Base-by-base conservation (phyloP, 208 protist genomes). In the Blastocrithidia nonstop region DNA sequence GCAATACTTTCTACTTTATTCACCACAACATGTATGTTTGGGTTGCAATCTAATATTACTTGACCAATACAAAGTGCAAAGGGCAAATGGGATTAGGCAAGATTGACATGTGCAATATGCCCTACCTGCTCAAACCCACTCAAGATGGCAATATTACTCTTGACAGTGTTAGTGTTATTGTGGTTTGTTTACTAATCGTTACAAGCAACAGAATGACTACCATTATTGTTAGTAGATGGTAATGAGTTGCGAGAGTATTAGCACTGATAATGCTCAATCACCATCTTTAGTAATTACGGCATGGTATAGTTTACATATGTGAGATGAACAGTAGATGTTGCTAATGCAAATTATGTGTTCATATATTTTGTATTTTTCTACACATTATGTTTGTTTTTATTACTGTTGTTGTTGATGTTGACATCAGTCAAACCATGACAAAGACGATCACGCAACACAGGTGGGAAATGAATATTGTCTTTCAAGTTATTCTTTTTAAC, bases 31-130 rank as follows among this genome's bases (percentile, higher is more conserved):
- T 61, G 57, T 2, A 98, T 66, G 4, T 57, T 71, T 0, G 82
- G 69, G 54, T 95, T 95, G 67, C 96, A 97, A 57, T 97, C 91
- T 1, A 99, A 41, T 20, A 98, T 81, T 6, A 97, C 84, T 40
- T 96, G 72, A 0, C 94, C 96, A 59, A 99, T 98, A 16, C 92
- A 45, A 9, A 61, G 13, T 2, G 76, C 72, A 62, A 94, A 96
- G 15, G 88, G 89, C 28, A 96, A 41, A 36, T 96, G 85, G 7
- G 82, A 66, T 2, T 82, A 60, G 13, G 73, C 83, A 0, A 99
- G 77, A 65, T 99, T 99, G 9, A 98, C 53, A 57, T 98, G 97
- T 0, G 96, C 96, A 29, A 98, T 96, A 66, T 98, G 96, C 13
- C 95, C 87, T 15, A 95, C 71, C 55, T 88, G 73, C 54, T 93